Percentiles rank a stretch among this genome's conserved stretches.
Conservation (phyloP, 495 filamentous ascomycete species). For the Hypoxylon fuscum region DNA sequence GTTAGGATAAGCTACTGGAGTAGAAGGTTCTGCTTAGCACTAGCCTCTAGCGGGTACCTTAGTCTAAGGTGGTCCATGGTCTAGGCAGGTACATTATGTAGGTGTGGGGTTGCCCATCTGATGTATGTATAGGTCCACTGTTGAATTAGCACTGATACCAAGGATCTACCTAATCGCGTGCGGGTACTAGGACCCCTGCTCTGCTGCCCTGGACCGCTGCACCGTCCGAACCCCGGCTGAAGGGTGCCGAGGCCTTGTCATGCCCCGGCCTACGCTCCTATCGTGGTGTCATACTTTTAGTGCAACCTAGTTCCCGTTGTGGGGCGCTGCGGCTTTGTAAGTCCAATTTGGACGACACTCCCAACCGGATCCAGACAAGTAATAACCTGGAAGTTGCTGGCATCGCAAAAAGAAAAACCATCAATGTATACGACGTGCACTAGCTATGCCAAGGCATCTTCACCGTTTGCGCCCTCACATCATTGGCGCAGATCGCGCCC, state of each 20-base stretch:
- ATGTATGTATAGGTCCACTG: neutral
- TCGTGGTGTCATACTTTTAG: slow-evolving; percentile 36
- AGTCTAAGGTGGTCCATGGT: slow-evolving; percentile 3
- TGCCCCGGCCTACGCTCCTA: slow-evolving; percentile 21
- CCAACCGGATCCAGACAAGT: slow-evolving; percentile 22
- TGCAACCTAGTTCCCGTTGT: slow-evolving; percentile 48
- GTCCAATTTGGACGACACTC: slow-evolving; percentile 40
- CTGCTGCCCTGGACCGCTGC: slow-evolving; percentile 25
- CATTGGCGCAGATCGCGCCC: slow-evolving; percentile 19
- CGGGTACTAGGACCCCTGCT: slow-evolving; percentile 24
- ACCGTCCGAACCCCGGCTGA: slow-evolving; percentile 34
- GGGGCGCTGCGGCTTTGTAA: slow-evolving; percentile 47
- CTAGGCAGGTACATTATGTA: slow-evolving; percentile 2
- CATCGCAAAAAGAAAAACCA: slow-evolving; percentile 14
- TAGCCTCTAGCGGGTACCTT: slow-evolving; percentile 15
- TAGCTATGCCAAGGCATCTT: slow-evolving; percentile 22
- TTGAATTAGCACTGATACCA: slow-evolving; percentile 27
- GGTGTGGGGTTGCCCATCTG: slow-evolving; percentile 5
- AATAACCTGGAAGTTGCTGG: slow-evolving; percentile 8
- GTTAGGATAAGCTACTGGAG: slow-evolving; percentile 41
- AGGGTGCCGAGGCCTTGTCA: slow-evolving; percentile 22
- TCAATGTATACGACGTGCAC: slow-evolving; percentile 2
- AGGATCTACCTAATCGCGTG: slow-evolving; percentile 37
- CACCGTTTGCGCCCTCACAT: slow-evolving; percentile 14
- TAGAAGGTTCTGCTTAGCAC: slow-evolving; percentile 1